Base-by-base conservation (phyloP, 805 yeast species). In the Suhomyces prunicola region DNA sequence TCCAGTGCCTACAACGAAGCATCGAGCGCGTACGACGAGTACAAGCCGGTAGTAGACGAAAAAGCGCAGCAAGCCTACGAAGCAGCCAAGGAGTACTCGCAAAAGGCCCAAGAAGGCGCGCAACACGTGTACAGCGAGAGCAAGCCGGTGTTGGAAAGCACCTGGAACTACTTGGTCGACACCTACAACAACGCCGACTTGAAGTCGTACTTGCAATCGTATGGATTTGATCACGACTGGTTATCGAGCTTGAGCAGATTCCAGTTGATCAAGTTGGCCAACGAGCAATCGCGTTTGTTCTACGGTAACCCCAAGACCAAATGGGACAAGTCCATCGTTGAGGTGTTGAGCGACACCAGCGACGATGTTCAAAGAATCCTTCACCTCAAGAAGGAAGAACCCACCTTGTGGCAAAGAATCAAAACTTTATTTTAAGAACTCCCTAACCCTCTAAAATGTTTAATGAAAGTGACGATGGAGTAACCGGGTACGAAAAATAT, bases 161-260 rank as follows among this genome's bases (percentile, higher is more conserved):
- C 46, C 6, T 53, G 53, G 53, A 41, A 71, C 15, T 53, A 55
- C 22, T 26, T 63, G 7, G 69, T 78, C 50, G 65, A 72, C 26
- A 61, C 71, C 8, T 79, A 80, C 79, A 68, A 79, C 2, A 67
- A 66, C 15, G 71, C 71, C 23, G 84, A 80, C 51, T 62, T 80
- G 52, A 66, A 57, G 45, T 55, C 68, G 13, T 80, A 79, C 57
- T 60, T 80, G 52, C 62, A 66, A 15, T 66, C 74, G 3, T 78
- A 73, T 61, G 83, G 83, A n/a, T 60, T 69, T 41, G 64, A 68
- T 13, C 52, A 67, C 29, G 55, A 64, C 40, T 54, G 55, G 44
- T 57, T 63, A 40, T 57, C 54, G 19, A 51, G 24, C 9, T 54
- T 65, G 45, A 54, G 39, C 41, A 67, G 68, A 48, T 70, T 71